phyloP scores from a whole-genome alignment of 148 eudicot genomes.

The Bassia scoparia region DNA sequence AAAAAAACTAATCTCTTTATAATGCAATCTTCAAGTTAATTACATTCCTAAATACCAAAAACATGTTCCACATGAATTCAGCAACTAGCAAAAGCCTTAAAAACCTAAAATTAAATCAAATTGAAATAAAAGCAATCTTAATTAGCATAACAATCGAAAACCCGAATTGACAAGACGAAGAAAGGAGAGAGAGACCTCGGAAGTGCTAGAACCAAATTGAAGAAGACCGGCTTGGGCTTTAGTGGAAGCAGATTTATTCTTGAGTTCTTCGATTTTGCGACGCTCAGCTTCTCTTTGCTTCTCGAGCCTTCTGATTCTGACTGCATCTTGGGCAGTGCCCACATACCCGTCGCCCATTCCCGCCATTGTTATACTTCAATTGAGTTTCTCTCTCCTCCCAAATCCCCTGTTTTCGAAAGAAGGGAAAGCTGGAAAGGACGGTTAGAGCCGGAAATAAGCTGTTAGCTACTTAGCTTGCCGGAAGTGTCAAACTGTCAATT shows the following conservation, averaged over 20 bases:
- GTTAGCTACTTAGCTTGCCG: too few relatives aligned
- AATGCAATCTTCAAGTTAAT: neutral
- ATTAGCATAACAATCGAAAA: neutral
- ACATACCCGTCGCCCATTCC: slow-evolving; percentile 99
- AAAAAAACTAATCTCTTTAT: neutral
- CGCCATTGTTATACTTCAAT: slow-evolving; percentile 44
- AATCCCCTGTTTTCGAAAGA: too few relatives aligned
- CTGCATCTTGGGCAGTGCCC: slow-evolving; percentile 94
- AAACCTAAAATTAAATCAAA: neutral
- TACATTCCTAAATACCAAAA: slow-evolving; percentile 9
- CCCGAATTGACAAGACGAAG: neutral
- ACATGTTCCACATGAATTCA: neutral
- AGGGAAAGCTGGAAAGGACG: too few relatives aligned
- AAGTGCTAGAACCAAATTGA: slow-evolving; percentile 90
- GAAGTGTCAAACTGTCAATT: too few relatives aligned
- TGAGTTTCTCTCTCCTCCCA: too few relatives aligned
- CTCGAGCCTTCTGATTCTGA: slow-evolving; percentile 81
- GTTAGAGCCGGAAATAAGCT: too few relatives aligned
- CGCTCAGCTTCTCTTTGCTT: slow-evolving; percentile 97
- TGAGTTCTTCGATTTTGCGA: slow-evolving; percentile 79
- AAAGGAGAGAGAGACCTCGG: slow-evolving; percentile 50
- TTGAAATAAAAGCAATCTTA: neutral
- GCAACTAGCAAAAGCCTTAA: neutral
- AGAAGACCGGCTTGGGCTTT: slow-evolving; percentile 87
- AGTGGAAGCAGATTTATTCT: slow-evolving; percentile 66